Evolutionary conservation across 2,329 filamentous ascomycete species (phyloP).

Genomic region (Hymenoscyphus fructigenus): DNA sequence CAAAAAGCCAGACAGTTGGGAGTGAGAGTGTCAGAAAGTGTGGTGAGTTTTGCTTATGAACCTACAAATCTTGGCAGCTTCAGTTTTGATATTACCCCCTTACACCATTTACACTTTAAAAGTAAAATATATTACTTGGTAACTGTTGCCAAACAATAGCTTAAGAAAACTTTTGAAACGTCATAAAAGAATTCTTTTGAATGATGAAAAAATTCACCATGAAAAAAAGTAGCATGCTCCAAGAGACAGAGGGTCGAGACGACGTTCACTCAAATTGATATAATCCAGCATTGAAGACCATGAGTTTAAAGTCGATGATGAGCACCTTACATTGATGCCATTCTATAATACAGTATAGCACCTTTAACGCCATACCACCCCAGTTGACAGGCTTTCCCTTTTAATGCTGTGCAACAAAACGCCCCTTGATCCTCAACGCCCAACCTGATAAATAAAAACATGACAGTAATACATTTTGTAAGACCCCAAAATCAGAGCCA

Average conservation of each 20-base stretch:
- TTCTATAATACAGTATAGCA: slow-evolving; percentile 16
- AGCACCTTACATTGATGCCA: slow-evolving; percentile 8
- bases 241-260: too few relatives aligned
- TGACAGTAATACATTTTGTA: slow-evolving; percentile 5
- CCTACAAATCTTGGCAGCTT: not conserved
- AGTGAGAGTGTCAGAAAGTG: not conserved
- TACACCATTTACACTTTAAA: not conserved
- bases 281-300: not conserved
- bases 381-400: slow-evolving; percentile 1
- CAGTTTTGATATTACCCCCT: not conserved
- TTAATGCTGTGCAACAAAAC: slow-evolving; percentile 13
- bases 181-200: too few relatives aligned
- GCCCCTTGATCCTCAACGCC: slow-evolving; percentile 14
- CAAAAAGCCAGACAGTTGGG: not conserved
- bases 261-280: not conserved
- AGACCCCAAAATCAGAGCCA: not conserved
- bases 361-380: slow-evolving; percentile 13
- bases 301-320: not conserved
- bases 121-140: not conserved
- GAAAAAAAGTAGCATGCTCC: too few relatives aligned
- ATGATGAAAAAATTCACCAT: too few relatives aligned
- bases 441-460: not conserved
- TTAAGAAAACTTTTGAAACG: too few relatives aligned
- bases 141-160: not conserved
- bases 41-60: not conserved